phyloP scores from a whole-genome alignment of 2,329 filamentous ascomycete genomes.

The Polychaeton citri region DNA sequence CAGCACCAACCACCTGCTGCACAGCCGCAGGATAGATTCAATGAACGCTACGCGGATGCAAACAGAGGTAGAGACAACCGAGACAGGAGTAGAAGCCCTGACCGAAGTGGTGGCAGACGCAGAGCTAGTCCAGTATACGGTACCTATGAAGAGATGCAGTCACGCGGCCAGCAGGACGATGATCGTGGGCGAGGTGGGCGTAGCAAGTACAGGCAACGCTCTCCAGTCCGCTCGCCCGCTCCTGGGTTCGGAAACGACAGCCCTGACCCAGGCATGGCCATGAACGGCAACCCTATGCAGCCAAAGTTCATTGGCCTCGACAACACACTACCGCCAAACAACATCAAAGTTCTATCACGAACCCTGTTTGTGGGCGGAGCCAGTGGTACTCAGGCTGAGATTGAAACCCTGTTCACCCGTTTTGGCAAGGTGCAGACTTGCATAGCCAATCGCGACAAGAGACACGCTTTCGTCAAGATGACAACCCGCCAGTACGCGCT shows the following conservation, averaged over 20 bases:
- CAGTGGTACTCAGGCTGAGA: conserved; percentile 61
- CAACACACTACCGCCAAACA: conserved; percentile 54
- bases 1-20: conserved; percentile 6
- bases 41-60: conserved; percentile 8
- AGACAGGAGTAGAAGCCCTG: conserved; percentile 60
- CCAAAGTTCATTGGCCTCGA: conserved; percentile 76
- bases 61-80: conserved; percentile 30
- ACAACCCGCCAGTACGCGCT: conserved; percentile 76
- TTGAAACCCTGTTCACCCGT: conserved; percentile 65
- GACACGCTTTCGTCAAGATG: conserved; percentile 99
- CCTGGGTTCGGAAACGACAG: conserved; percentile 31
- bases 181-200: conserved; percentile 4
- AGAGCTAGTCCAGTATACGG: conserved; percentile 58
- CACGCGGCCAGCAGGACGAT: conserved; percentile 6
- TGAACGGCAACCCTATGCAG: conserved; percentile 27
- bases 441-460: conserved; percentile 96
- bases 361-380: conserved; percentile 96
- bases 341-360: conserved; percentile 85
- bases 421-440: conserved; percentile 90
- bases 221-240: conserved; percentile 51
- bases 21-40: conserved; percentile 3
- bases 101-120: conserved; percentile 44
- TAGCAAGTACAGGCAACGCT: conserved; percentile 71
- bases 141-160: conserved; percentile 46
- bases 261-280: conserved; percentile 2